Conservation (phyloP, 2,329 filamentous ascomycete genomes). For the Ceratocystis alfenasii region DNA sequence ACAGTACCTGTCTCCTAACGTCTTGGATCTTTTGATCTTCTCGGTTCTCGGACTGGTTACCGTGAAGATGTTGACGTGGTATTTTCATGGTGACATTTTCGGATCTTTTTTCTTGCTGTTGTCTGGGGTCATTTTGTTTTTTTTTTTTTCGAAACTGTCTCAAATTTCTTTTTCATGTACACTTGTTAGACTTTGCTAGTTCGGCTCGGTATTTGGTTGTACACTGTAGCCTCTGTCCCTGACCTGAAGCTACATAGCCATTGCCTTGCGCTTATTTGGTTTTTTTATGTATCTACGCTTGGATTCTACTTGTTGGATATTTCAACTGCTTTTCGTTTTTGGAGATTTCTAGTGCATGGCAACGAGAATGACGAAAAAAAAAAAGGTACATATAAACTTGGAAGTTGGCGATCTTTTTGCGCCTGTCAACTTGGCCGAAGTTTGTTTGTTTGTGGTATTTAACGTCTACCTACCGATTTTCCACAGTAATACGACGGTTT, state of each 20-base stretch:
- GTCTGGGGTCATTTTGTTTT: background rate
- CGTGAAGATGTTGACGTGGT: background rate
- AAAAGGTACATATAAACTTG: background rate
- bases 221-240: background rate
- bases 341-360: background rate
- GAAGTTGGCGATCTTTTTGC: no score
- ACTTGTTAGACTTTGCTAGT: conserved; percentile 5
- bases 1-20: background rate
- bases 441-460: no score
- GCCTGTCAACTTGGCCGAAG: background rate
- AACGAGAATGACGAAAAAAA: background rate
- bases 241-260: background rate
- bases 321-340: background rate
- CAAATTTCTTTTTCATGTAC: background rate
- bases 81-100: background rate
- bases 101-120: background rate
- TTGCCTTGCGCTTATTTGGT: background rate
- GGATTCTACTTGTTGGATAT: conserved; percentile 8
- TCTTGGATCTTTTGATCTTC: background rate
- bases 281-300: conserved; percentile 4
- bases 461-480: no score
- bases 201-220: background rate
- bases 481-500: no score
- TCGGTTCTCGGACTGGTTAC: background rate
- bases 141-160: conserved; percentile 5